Conservation (phyloP, 257 asterid genomes). For the Primulina eburnea region DNA sequence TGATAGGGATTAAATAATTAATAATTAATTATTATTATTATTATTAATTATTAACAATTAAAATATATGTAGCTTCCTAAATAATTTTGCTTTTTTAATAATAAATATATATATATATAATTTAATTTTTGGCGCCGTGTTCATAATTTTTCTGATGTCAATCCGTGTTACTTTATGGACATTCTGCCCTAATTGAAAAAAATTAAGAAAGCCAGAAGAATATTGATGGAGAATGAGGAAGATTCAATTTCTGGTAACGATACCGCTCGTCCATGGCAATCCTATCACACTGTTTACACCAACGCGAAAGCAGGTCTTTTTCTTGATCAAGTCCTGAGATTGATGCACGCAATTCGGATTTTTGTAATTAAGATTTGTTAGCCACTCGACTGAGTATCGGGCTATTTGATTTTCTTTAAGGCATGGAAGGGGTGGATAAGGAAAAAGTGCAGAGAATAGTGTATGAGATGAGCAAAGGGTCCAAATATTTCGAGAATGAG, state of each 20-base stretch:
- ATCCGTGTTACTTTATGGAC: background rate
- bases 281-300: conserved; percentile 85
- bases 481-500: conserved; percentile 88
- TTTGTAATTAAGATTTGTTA: background rate
- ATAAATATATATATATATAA: too few relatives aligned
- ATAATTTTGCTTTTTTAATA: too few relatives aligned
- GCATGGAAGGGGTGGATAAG: conserved; percentile 99
- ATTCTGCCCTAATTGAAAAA: conserved; percentile 10
- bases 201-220: background rate
- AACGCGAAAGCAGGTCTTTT: conserved; percentile 87
- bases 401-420: conserved; percentile 33
- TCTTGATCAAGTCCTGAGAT: background rate
- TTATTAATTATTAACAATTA: too few relatives aligned
- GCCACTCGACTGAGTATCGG: conserved; percentile 1
- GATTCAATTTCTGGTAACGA: conserved; percentile 33
- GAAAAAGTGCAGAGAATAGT: conserved; percentile 92
- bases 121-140: conserved; percentile 1
- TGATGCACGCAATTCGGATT: background rate
- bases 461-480: conserved; percentile 98
- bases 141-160: conserved; percentile 9
- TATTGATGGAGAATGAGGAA: conserved; percentile 42
- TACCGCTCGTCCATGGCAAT: conserved; percentile 79
- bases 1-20: too few relatives aligned
- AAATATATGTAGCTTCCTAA: too few relatives aligned
- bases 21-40: too few relatives aligned